A percentile compares a stretch with the other conserved stretches of the same genome.
Evolutionary conservation across 2,329 filamentous ascomycete genomes (phyloP).

Genomic region (Nemania sp.): DNA sequence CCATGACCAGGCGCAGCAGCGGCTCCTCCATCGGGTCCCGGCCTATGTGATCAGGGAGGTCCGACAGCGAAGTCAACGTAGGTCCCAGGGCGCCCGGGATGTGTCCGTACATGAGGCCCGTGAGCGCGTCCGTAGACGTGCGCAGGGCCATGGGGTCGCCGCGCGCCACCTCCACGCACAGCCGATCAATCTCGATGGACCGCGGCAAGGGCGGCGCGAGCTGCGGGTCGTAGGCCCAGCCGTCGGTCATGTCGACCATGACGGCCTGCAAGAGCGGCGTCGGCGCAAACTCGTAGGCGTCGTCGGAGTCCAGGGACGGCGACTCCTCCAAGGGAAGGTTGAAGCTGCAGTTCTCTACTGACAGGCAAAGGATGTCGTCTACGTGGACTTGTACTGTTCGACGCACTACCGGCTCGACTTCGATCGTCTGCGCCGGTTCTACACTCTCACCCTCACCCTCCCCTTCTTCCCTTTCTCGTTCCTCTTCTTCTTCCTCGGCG

Average conservation of each 20-base stretch:
- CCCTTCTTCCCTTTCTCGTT: too few relatives aligned
- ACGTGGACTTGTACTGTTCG: slow-evolving; percentile 32
- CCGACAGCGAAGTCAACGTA: too few relatives aligned
- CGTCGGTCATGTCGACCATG: slow-evolving; percentile 18
- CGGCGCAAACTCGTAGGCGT: background rate
- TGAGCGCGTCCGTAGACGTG: slow-evolving; percentile 13
- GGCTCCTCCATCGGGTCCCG: too few relatives aligned
- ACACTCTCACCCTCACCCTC: too few relatives aligned
- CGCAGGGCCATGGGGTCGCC: slow-evolving; percentile 12
- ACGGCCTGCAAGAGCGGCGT: background rate
- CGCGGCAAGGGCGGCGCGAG: slow-evolving; percentile 28
- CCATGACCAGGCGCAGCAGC: slow-evolving; percentile 32
- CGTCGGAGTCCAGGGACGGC: slow-evolving; percentile 5
- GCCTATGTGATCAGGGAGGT: too few relatives aligned
- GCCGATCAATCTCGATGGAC: slow-evolving; percentile 22
- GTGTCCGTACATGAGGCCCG: slow-evolving; percentile 25
- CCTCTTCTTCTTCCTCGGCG: too few relatives aligned
- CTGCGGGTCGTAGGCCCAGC: slow-evolving; percentile 39
- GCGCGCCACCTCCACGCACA: slow-evolving; percentile 32
- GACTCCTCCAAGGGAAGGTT: slow-evolving; percentile 37
- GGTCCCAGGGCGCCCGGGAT: background rate
- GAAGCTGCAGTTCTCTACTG: slow-evolving; percentile 42
- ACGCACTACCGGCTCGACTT: slow-evolving; percentile 26
- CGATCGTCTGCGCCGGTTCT: too few relatives aligned
- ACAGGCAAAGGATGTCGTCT: slow-evolving; percentile 36